A percentile compares a stretch with the other conserved stretches of the same genome.
These are phyloP conservation scores for Colletotrichum sublineola DNA, from an alignment of 2,329 filamentous ascomycete species.

Conservation along the genomic window DNA sequence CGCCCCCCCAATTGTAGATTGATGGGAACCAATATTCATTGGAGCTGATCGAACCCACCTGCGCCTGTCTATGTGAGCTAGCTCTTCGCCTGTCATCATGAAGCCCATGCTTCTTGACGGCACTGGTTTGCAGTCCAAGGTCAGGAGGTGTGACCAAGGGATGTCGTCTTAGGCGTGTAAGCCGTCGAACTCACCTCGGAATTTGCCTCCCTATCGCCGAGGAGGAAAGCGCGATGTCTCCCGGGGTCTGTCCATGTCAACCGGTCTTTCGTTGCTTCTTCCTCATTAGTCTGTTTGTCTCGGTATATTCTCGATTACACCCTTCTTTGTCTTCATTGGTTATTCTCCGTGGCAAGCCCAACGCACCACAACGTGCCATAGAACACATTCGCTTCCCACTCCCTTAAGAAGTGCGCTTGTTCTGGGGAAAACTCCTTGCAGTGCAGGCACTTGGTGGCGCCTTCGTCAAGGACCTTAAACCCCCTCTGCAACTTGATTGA, in stretches of 20 bases:
- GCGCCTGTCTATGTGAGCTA: constrained; percentile 36
- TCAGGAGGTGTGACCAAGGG: constrained; percentile 8
- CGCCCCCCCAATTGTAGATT: constrained; percentile 8
- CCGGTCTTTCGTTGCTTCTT: constrained; percentile 22
- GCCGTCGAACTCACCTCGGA: background rate
- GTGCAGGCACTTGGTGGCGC: constrained; percentile 13
- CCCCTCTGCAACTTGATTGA: constrained; percentile 1
- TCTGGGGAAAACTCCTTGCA: constrained; percentile 14
- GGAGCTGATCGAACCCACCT: constrained; percentile 3
- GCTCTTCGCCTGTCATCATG: constrained; percentile 12
- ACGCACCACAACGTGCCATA: constrained; percentile 14
- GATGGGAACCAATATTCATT: constrained; percentile 10
- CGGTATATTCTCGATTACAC: constrained; percentile 3
- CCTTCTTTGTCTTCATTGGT: constrained; percentile 20
- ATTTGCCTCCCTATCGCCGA: background rate
- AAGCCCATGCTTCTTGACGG: background rate
- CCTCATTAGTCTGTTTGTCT: constrained; percentile 16
- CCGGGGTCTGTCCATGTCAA: constrained; percentile 17
- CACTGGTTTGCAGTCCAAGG: constrained; percentile 9
- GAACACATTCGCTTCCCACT: constrained; percentile 1
- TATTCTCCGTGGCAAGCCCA: constrained; percentile 9
- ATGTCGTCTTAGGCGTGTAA: constrained; percentile 23
- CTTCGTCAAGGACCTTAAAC: constrained; percentile 10
- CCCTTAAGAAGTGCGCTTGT: background rate
- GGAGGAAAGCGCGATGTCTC: constrained; percentile 5